These are phyloP conservation scores for Ophiosphaerella narmari DNA, from an alignment of 2,329 filamentous ascomycete genomes.

Conservation along the genomic window DNA sequence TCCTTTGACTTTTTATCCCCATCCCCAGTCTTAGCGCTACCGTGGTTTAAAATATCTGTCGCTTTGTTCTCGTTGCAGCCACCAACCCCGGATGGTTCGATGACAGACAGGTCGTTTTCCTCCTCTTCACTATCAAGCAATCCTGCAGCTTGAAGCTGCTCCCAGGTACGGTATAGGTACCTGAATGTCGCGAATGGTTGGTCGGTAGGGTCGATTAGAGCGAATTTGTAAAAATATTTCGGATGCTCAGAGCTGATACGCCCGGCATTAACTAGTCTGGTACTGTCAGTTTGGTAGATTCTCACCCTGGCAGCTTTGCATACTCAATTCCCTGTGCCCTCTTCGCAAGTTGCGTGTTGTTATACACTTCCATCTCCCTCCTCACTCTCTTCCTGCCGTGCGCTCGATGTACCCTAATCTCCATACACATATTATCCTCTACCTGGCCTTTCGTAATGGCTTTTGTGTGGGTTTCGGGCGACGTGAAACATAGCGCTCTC, in stretches of 20 bases:
- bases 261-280: constrained; percentile 46
- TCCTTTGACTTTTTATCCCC: no score
- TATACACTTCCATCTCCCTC: constrained; percentile 32
- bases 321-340: constrained; percentile 34
- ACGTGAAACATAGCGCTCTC: constrained; percentile 47
- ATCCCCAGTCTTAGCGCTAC: no score
- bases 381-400: constrained; percentile 46
- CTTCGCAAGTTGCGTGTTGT: constrained; percentile 24
- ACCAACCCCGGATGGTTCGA: constrained; percentile 25
- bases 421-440: constrained; percentile 40
- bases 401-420: constrained; percentile 50
- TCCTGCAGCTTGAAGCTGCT: constrained; percentile 30
- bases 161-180: constrained; percentile 44
- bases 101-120: constrained; percentile 28
- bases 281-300: constrained; percentile 16
- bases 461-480: constrained; percentile 13
- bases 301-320: constrained; percentile 8
- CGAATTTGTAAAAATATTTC: constrained; percentile 54
- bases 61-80: not conserved
- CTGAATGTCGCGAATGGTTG: constrained; percentile 54
- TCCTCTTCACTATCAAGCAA: constrained; percentile 19
- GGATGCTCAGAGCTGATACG: constrained; percentile 46
- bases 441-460: constrained; percentile 17
- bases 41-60: not conserved
- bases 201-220: constrained; percentile 55